Conservation (phyloP, 2,329 filamentous ascomycete species). For the Graphium sp. region DNA sequence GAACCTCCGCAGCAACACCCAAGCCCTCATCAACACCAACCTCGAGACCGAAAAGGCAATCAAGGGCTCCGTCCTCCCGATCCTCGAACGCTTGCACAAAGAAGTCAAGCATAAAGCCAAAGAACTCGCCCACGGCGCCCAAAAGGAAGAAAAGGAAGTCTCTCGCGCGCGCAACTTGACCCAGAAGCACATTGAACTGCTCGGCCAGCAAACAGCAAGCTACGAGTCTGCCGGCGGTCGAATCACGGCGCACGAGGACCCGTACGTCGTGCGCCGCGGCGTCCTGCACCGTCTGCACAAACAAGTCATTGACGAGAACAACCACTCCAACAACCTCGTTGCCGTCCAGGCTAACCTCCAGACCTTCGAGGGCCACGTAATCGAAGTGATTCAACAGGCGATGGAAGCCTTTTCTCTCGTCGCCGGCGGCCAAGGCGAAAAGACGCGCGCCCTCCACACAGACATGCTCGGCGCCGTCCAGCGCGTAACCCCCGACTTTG, state of each 20-base stretch:
- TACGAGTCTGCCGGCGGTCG: conserved; percentile 63
- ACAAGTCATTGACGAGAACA: conserved; percentile 91
- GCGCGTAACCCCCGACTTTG: conserved; percentile 66
- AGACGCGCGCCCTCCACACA: conserved; percentile 61
- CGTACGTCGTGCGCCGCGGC: conserved; percentile 72
- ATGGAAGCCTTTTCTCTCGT: conserved; percentile 73
- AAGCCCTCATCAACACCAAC: conserved; percentile 79
- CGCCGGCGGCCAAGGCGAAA: conserved; percentile 65
- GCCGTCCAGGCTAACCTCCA: conserved; percentile 82
- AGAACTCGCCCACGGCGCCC: conserved; percentile 65
- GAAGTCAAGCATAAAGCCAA: conserved; percentile 96
- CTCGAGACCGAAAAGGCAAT: conserved; percentile 82
- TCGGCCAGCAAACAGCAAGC: conserved; percentile 68
- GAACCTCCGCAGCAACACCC: conserved; percentile 83
- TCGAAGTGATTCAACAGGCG: conserved; percentile 67
- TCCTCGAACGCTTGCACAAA: conserved; percentile 79
- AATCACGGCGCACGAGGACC: conserved; percentile 59
- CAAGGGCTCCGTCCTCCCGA: conserved; percentile 70
- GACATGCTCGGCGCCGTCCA: conserved; percentile 70
- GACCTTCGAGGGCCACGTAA: conserved; percentile 71
- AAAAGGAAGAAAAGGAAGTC: conserved; percentile 76
- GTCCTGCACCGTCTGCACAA: conserved; percentile 73
- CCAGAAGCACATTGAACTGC: conserved; percentile 90
- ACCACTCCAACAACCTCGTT: conserved; percentile 81
- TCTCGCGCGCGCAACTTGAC: conserved; percentile 74